These are phyloP conservation scores for Geotrichum bryndzae DNA, from an alignment of 1,139 yeast genomes.

Conservation along the genomic window DNA sequence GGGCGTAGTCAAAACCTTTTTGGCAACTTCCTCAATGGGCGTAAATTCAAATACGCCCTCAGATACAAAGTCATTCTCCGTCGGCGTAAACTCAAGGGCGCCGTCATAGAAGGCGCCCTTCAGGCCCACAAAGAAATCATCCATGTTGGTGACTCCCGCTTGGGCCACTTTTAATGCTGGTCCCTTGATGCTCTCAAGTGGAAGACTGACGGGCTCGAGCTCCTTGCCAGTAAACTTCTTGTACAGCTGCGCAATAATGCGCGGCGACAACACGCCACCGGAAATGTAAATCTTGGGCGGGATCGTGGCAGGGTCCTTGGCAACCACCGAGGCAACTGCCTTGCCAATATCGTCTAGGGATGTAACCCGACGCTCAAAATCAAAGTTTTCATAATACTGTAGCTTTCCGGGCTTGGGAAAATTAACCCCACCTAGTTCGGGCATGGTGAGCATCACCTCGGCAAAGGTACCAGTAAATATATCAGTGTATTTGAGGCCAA, in stretches of 20 bases:
- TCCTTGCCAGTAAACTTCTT: background rate
- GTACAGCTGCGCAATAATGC: background rate
- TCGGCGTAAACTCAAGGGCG: background rate
- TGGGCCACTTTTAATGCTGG: background rate
- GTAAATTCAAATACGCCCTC: slow-evolving; percentile 7
- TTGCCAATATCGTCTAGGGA: slow-evolving; percentile 3
- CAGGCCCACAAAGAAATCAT: background rate
- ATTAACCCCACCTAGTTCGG: slow-evolving; percentile 35
- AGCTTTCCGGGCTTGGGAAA: slow-evolving; percentile 15
- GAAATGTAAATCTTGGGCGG: background rate
- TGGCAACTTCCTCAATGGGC: background rate
- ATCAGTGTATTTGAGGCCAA: slow-evolving; percentile 50
- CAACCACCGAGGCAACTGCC: slow-evolving; percentile 1
- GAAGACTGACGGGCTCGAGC: background rate
- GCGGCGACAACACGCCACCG: background rate
- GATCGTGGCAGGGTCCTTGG: background rate
- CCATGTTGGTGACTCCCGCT: background rate
- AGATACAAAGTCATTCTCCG: slow-evolving; percentile 5
- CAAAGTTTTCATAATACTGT: slow-evolving; percentile 1
- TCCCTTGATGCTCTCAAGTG: background rate
- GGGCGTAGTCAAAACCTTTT: background rate
- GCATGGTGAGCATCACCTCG: slow-evolving; percentile 23
- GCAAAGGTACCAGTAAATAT: slow-evolving; percentile 44
- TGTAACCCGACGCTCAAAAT: background rate
- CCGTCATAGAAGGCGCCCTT: slow-evolving; percentile 1